Evolutionary conservation across 2,329 filamentous ascomycete genomes (phyloP), one percentile per base, ranked within the genome.

Genomic region (Ophiostoma novo-ulmi): DNA sequence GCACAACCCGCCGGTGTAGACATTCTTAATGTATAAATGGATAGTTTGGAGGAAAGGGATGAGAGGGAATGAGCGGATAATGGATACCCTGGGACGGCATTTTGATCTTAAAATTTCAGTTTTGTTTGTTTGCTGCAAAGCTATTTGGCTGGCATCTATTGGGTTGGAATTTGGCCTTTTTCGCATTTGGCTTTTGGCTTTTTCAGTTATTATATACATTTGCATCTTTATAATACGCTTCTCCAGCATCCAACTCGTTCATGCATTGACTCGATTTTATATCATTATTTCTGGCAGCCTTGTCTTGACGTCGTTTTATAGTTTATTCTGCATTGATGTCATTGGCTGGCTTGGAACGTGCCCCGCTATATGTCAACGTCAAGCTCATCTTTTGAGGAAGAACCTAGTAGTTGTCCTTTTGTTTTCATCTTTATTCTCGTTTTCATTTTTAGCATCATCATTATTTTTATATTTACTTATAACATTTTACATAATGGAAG

Each of bases 1-100:
- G 88, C 89, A 14, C 89, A 91, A 91, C 44, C 67, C 41, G 44
- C 20, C 36, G 10, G 36, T 20, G 5, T 65, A 20, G 36, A 5
- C 8, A 35, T 63, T 31, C 36, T 58, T 58, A 14, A 26, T 31
- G 31, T 58, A 22, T 48, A 26, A 31, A 31, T 31, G 3, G 31
- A 31, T 31, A 31, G 31, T 31, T 31, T 4, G 31, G 31, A 31
- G 31, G 31, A 31, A 31, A 31, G 31, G 31, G 3, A 31, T 31
- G 31, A n/a, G 44, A n/a, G 20, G 14, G 17, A n/a, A 48, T 20
- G 17, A 17, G 26, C 52, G 52, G 52, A 58, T 58, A 58, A 58
- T 26, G 52, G 52, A 58, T 58, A 58, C 52, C 52, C 52, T 58
- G 52, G 52, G 52, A 26, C 20, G n/a, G 52, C 52, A 58, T 5